Evolutionary conservation across 75 land plant species (phyloP).

Genomic region (Cryptomeria japonica): DNA sequence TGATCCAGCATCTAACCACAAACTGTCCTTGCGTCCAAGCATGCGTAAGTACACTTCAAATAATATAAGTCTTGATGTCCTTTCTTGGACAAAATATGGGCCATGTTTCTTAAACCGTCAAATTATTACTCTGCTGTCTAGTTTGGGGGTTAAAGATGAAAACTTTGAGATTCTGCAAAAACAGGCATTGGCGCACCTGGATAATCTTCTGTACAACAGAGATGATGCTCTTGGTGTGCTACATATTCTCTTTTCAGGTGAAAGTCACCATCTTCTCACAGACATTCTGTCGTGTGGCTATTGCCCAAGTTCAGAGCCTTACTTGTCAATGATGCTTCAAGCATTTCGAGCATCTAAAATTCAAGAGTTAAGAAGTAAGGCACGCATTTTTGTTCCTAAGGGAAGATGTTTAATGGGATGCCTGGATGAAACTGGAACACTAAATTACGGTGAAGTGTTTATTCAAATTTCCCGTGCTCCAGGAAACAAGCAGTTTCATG

Average conservation of each 20-base stretch:
- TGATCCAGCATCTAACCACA: conserved; percentile 57
- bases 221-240: conserved; percentile 57
- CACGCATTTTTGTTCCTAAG: conserved; percentile 70
- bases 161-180: conserved; percentile 73
- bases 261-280: conserved; percentile 49
- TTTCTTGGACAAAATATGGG: conserved; percentile 53
- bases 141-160: conserved; percentile 71
- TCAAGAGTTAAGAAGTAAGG: conserved; percentile 50
- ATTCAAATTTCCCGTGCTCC: conserved; percentile 62
- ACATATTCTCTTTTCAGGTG: conserved; percentile 54
- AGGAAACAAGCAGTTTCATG: conserved; percentile 7
- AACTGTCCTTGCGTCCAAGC: conserved; percentile 76
- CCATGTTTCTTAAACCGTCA: conserved; percentile 88
- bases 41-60: conserved; percentile 80
- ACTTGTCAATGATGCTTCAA: conserved; percentile 68
- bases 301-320: conserved; percentile 78
- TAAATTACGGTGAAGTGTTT: conserved; percentile 88
- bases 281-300: conserved; percentile 77
- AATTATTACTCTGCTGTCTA: conserved; percentile 78
- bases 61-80: conserved; percentile 65
- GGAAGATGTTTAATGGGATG: conserved; percentile 93
- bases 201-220: conserved; percentile 61
- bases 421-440: conserved; percentile 77
- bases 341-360: conserved; percentile 70
- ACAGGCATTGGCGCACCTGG: conserved; percentile 54